phyloP scores from a whole-genome alignment of 2,329 filamentous ascomycete species.

The Cladophialophora exuberans region DNA sequence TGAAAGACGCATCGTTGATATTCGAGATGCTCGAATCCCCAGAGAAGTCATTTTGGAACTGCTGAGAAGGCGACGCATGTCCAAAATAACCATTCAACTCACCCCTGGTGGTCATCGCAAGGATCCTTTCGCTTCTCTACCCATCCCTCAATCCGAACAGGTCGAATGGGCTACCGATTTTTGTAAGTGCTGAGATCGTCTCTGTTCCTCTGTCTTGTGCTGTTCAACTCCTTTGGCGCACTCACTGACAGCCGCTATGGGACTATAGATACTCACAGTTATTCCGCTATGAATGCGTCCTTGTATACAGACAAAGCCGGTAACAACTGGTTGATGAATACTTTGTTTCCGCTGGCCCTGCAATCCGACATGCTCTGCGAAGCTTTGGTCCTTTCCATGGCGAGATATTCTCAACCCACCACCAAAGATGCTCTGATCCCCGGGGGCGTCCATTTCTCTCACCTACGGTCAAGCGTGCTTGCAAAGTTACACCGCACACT shows the following conservation, averaged over 20 bases:
- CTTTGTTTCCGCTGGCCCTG: slow-evolving; percentile 6
- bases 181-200: neutral
- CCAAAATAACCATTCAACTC: neutral
- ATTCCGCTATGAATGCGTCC: slow-evolving; percentile 6
- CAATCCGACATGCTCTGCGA: slow-evolving; percentile 8
- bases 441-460: neutral
- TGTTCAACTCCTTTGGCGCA: neutral
- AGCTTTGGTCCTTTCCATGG: slow-evolving; percentile 10
- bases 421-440: slow-evolving; percentile 1
- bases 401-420: slow-evolving; percentile 1
- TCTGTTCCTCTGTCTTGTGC: neutral
- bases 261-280: slow-evolving; percentile 3
- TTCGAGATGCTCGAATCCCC: neutral
- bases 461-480: slow-evolving; percentile 6
- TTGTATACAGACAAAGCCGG: slow-evolving; percentile 1
- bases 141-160: slow-evolving; percentile 2
- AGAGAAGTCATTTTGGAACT: neutral
- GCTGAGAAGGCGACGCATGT: slow-evolving; percentile 1
- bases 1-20: neutral
- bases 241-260: neutral
- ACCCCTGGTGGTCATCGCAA: neutral
- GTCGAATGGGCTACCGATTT: slow-evolving; percentile 9
- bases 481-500: slow-evolving; percentile 4
- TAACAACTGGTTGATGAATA: slow-evolving; percentile 1
- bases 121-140: slow-evolving; percentile 6